Evolutionary conservation across 2,329 filamentous ascomycete species (phyloP).

Genomic region (Tolypocladium sp.): DNA sequence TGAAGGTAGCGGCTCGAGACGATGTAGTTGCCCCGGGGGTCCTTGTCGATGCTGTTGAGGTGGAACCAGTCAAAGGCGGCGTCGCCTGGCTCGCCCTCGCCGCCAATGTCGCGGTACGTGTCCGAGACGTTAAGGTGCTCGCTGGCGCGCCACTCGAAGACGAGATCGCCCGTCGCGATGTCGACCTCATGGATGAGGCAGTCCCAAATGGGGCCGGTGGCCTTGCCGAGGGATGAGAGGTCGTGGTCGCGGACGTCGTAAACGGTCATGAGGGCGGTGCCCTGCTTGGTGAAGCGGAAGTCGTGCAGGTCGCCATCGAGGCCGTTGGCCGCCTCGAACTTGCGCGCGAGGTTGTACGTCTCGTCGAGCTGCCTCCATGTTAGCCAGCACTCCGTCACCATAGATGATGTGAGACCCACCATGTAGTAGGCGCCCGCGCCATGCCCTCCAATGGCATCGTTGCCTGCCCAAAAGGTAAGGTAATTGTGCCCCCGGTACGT

Average conservation of each 20-base stretch:
- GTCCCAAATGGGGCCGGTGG: slow-evolving; percentile 10
- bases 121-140: slow-evolving; percentile 14
- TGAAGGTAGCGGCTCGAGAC: slow-evolving; percentile 13
- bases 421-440: slow-evolving; percentile 34
- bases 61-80: slow-evolving; percentile 16
- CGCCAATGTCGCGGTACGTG: slow-evolving; percentile 8
- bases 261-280: slow-evolving; percentile 26
- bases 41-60: slow-evolving; percentile 28
- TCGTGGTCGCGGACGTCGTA: slow-evolving; percentile 26
- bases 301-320: slow-evolving; percentile 28
- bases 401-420: slow-evolving; percentile 14
- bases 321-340: slow-evolving; percentile 1
- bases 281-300: slow-evolving; percentile 23
- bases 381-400: background rate
- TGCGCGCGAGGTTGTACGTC: slow-evolving; percentile 2
- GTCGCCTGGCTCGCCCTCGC: slow-evolving; percentile 13
- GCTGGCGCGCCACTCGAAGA: slow-evolving; percentile 26
- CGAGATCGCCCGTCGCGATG: slow-evolving; percentile 21
- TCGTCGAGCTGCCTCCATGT: slow-evolving; percentile 2
- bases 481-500: slow-evolving; percentile 6
- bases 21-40: slow-evolving; percentile 18
- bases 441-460: slow-evolving; percentile 29
- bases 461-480: slow-evolving; percentile 21
- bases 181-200: slow-evolving; percentile 26
- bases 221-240: slow-evolving; percentile 15